phyloP scores from a whole-genome alignment of 2,329 filamentous ascomycete species.

The Sclerotiophoma versabilis region DNA sequence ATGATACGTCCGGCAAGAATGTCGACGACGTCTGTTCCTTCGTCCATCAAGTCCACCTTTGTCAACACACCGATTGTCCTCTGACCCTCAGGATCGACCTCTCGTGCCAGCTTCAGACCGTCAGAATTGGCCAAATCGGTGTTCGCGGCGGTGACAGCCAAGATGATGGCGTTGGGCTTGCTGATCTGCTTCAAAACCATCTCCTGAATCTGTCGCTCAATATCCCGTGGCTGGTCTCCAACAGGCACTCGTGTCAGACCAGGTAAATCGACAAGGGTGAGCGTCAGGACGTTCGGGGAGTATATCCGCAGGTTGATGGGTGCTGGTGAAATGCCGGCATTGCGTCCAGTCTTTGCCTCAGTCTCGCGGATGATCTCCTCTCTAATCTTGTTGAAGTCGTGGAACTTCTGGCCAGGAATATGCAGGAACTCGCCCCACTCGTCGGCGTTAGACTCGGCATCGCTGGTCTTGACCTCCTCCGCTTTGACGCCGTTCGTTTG shows the following conservation, averaged over 20 bases:
- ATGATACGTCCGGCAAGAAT: slow-evolving; percentile 98
- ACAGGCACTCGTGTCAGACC: slow-evolving; percentile 97
- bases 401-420: slow-evolving; percentile 95
- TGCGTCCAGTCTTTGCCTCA: slow-evolving; percentile 93
- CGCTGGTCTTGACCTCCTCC: slow-evolving; percentile 70
- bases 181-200: slow-evolving; percentile 99
- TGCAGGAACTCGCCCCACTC: slow-evolving; percentile 99
- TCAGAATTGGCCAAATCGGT: slow-evolving; percentile 99
- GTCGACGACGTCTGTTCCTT: slow-evolving; percentile 97
- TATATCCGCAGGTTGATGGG: slow-evolving; percentile 99
- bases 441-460: slow-evolving; percentile 88
- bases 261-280: slow-evolving; percentile 95
- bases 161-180: slow-evolving; percentile 97
- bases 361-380: slow-evolving; percentile 98
- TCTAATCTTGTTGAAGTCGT: slow-evolving; percentile 97
- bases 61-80: slow-evolving; percentile 97
- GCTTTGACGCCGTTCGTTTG: slow-evolving; percentile 73
- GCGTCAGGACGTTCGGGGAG: slow-evolving; percentile 95
- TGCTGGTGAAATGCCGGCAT: slow-evolving; percentile 93
- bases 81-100: slow-evolving; percentile 97
- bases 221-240: slow-evolving; percentile 94
- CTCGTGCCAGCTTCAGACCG: slow-evolving; percentile 91
- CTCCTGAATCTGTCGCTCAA: slow-evolving; percentile 93
- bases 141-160: slow-evolving; percentile 95
- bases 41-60: slow-evolving; percentile 99